Evolutionary conservation across 257 asterid species (phyloP).

Genomic region (Primulina huaijiensis): DNA sequence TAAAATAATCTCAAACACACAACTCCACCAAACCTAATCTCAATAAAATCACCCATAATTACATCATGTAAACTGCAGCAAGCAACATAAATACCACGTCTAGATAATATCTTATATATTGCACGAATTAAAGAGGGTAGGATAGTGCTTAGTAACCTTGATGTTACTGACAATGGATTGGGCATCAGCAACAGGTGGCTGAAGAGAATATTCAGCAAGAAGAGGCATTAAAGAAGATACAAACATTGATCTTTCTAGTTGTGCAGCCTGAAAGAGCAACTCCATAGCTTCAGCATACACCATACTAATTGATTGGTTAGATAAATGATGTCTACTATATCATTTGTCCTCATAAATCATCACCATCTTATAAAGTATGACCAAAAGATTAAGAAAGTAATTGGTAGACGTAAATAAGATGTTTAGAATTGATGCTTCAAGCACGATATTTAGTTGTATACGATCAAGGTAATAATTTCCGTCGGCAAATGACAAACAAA

Average conservation of each 20-base stretch:
- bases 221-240: slow-evolving; percentile 83
- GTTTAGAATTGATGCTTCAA: slow-evolving; percentile 15
- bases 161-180: slow-evolving; percentile 90
- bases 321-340: slow-evolving; percentile 1
- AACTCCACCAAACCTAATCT: slow-evolving; percentile 5
- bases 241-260: slow-evolving; percentile 81
- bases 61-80: slow-evolving; percentile 16
- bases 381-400: slow-evolving; percentile 16
- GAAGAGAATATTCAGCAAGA: slow-evolving; percentile 92
- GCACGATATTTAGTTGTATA: slow-evolving; percentile 2
- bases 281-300: slow-evolving; percentile 30
- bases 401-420: slow-evolving; percentile 10
- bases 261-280: slow-evolving; percentile 75
- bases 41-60: slow-evolving; percentile 17
- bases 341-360: slow-evolving; percentile 12
- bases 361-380: slow-evolving; percentile 2
- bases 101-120: slow-evolving; percentile 19
- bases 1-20: slow-evolving; percentile 16
- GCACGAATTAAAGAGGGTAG: slow-evolving; percentile 25
- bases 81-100: slow-evolving; percentile 8
- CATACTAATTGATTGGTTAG: slow-evolving; percentile 15
- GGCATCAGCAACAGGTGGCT: slow-evolving; percentile 87
- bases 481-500: background rate
- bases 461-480: background rate
- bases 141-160: slow-evolving; percentile 52